Conservation (phyloP, 176 grass and related monocot genomes). For the Cocos nucifera region DNA sequence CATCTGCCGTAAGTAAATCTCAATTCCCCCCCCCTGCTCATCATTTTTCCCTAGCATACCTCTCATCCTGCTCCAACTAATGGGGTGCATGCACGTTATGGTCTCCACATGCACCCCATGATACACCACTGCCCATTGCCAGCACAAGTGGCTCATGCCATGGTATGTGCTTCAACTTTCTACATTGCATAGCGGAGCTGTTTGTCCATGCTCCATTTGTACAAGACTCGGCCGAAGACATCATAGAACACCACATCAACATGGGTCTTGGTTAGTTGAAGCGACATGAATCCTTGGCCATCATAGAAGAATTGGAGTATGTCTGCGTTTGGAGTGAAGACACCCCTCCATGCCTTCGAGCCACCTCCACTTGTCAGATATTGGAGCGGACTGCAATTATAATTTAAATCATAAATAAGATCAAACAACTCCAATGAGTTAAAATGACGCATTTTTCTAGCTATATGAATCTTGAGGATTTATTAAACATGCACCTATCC, state of each 20-base stretch:
- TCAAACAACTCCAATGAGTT: neutral
- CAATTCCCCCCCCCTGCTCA: too few species aligned
- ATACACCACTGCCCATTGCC: too few species aligned
- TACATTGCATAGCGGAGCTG: too few species aligned
- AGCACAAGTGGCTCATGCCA: too few species aligned
- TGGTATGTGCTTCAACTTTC: too few species aligned
- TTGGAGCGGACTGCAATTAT: constrained; percentile 45
- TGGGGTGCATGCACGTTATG: too few species aligned
- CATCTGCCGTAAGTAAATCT: too few species aligned
- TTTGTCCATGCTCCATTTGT: constrained; percentile 42
- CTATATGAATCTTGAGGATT: neutral
- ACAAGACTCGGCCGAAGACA: constrained; percentile 40
- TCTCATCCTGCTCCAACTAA: too few species aligned
- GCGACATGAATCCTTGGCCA: constrained; percentile 86
- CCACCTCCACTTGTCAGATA: constrained; percentile 85
- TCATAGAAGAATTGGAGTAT: constrained; percentile 79
- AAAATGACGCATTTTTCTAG: neutral
- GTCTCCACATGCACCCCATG: too few species aligned
- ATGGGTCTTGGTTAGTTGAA: constrained; percentile 38
- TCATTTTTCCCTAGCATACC: too few species aligned
- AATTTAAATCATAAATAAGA: neutral
- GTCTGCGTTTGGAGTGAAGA: constrained; percentile 48
- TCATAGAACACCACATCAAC: constrained; percentile 61
- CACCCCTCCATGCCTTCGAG: constrained; percentile 77
- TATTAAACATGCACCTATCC: constrained; percentile 37